A percentile compares a stretch with the other conserved stretches of the same genome.
Conservation (phyloP, 257 asterid species). For the Rehmannia glutinosa region DNA sequence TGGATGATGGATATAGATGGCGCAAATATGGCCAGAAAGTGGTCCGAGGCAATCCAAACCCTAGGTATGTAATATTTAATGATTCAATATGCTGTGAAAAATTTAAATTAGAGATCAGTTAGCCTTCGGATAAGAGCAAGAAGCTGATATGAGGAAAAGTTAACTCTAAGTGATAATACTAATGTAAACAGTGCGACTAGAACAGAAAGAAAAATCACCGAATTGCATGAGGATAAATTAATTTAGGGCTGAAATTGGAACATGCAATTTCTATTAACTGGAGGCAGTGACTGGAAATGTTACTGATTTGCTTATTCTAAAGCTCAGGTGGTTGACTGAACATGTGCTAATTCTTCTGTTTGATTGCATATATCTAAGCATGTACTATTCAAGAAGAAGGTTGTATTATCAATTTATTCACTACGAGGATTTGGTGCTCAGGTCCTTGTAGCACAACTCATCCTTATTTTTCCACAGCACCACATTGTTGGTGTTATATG, state of each 20-base stretch:
- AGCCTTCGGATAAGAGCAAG: background rate
- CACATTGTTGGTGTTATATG: background rate
- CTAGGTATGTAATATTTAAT: conserved; percentile 49
- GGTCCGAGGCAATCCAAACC: conserved; percentile 97
- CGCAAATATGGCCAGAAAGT: conserved; percentile 98
- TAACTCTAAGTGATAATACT: background rate
- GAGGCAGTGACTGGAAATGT: background rate
- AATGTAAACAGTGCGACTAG: background rate
- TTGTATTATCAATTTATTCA: background rate
- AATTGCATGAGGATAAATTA: background rate
- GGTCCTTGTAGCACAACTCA: background rate
- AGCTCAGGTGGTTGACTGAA: background rate
- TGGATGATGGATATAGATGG: conserved; percentile 98
- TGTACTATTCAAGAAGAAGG: background rate
- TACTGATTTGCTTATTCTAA: background rate
- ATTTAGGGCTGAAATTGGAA: background rate
- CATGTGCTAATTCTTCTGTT: background rate
- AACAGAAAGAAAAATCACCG: background rate
- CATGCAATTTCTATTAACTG: background rate
- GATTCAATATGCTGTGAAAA: conserved; percentile 6
- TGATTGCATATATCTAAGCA: background rate
- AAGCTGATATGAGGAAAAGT: background rate
- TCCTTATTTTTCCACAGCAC: background rate
- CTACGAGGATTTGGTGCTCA: background rate
- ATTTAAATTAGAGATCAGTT: background rate